Evolutionary conservation across 352 stramenopile species (phyloP).

Genomic region (Globisporangium carolinianum): DNA sequence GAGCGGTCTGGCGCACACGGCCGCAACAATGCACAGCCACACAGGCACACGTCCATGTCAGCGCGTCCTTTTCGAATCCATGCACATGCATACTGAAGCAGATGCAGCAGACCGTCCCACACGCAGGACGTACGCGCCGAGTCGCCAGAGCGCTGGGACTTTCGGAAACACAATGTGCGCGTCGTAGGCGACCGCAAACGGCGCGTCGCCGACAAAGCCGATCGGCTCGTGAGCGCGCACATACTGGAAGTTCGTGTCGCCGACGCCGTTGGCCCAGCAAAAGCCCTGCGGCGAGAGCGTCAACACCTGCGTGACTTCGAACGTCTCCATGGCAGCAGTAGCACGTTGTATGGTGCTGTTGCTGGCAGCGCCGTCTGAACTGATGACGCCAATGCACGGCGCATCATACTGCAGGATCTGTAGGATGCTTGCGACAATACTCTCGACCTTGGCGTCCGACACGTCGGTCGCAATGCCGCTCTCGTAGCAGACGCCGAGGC

Average conservation of each 20-base stretch:
- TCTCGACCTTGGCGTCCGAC: conserved; percentile 34
- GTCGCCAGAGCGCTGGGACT: conserved; percentile 45
- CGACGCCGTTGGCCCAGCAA: conserved; percentile 44
- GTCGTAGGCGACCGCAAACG: conserved; percentile 49
- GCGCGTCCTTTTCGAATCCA: background rate
- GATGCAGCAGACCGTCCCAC: too few relatives aligned
- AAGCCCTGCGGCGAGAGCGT: conserved; percentile 52
- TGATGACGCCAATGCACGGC: conserved; percentile 14
- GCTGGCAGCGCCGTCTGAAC: too few relatives aligned
- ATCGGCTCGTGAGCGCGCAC: conserved; percentile 33
- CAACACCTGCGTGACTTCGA: conserved; percentile 60
- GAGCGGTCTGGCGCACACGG: conserved; percentile 21
- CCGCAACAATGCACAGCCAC: background rate
- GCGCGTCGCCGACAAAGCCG: conserved; percentile 28
- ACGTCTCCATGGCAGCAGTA: conserved; percentile 10
- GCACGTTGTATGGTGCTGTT: too few relatives aligned
- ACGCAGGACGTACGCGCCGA: conserved; percentile 34
- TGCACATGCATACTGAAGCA: background rate
- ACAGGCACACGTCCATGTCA: background rate
- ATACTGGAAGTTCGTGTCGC: conserved; percentile 50
- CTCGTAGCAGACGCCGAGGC: conserved; percentile 64
- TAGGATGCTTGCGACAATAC: conserved; percentile 31
- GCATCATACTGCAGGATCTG: conserved; percentile 45
- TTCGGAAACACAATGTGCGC: conserved; percentile 68
- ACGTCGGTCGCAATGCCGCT: conserved; percentile 54